Base-by-base conservation (phyloP, 2,329 filamentous ascomycete species). In the Trichocomaceae sp. region DNA sequence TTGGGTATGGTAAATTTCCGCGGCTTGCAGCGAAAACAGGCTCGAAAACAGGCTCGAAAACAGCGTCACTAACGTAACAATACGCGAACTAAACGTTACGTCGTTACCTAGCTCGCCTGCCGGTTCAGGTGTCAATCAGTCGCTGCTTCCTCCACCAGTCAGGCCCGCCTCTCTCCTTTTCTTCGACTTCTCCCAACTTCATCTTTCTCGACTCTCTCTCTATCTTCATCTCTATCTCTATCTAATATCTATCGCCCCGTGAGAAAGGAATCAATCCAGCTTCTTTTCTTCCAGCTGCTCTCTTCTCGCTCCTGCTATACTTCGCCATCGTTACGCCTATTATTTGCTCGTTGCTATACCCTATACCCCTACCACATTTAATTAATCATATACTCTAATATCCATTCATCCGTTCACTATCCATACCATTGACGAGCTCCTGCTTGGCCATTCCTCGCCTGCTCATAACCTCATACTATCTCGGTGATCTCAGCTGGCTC, bases 401-500 rank as follows among this genome's bases (percentile, higher is more conserved):
- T n/a, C 7, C 33, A 6, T n/a, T 9, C n/a, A 37, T n/a, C 7
- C 33, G 15, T n/a, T 9, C n/a, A 39, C 19, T n/a, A 39, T 39
- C 9, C 39, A 42, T 42, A 20, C 39, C 17, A 22, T 39, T 39
- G 35, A 3, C 15, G 33, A 5, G 35, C 19, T n/a, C n/a, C 13
- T 13, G 15, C 8, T 37, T 37, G n/a, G n/a, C 39, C 12, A 26
- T 17, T 46, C 42, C 29, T 29, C 23, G 49, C 50, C 7, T 17
- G 29, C 8, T 47, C 29, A 31, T 22, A 35, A 46, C 33, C 8
- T 47, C 29, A 31, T 22, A 35, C 46, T 37, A 26, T 13, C 41
- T 52, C 50, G 35, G 29, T 33, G 49, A 26, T 53, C 51, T 53
- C 51, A 52, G 54, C 53, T 55, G 49, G 54, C 54, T 47, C 51